Percentiles rank a stretch among this genome's conserved stretches.
Conservation (phyloP, 176 grass and related monocot species). For the Carex parvula region DNA sequence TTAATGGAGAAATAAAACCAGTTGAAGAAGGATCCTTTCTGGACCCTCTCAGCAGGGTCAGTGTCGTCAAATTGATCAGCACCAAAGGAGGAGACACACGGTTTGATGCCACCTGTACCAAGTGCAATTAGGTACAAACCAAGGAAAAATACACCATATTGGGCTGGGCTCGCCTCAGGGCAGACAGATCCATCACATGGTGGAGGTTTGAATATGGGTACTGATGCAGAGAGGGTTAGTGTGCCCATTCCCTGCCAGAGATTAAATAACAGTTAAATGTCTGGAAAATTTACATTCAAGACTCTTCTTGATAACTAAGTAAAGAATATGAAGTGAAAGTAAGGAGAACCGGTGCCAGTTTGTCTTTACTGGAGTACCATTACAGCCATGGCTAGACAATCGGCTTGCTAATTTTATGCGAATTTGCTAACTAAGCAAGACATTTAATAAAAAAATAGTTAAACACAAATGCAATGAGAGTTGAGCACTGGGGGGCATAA, state of each 20-base stretch:
- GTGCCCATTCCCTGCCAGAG: conserved; percentile 59
- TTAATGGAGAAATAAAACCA: conserved; percentile 96
- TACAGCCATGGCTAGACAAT: neutral
- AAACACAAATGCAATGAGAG: neutral
- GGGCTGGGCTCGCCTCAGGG: conserved; percentile 49
- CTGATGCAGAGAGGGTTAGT: conserved; percentile 71
- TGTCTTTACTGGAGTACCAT: neutral
- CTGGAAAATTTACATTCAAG: neutral
- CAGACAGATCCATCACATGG: conserved; percentile 59
- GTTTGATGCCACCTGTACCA: conserved; percentile 88
- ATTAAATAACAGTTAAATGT: conserved; percentile 26
- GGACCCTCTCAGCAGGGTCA: conserved; percentile 55
- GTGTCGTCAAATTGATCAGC: conserved; percentile 94
- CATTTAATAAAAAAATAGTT: neutral
- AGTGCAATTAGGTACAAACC: conserved; percentile 83
- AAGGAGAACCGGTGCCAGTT: neutral
- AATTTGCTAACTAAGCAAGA: neutral
- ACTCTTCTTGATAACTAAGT: neutral
- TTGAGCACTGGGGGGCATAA: neutral
- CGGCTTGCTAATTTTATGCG: neutral
- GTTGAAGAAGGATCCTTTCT: conserved; percentile 92
- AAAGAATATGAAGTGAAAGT: neutral
- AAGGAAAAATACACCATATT: conserved; percentile 74
- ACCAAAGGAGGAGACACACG: conserved; percentile 82
- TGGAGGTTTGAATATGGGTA: conserved; percentile 65